Evolutionary conservation across 768 basidiomycete species (phyloP).

Genomic region (Pholiota molesta): DNA sequence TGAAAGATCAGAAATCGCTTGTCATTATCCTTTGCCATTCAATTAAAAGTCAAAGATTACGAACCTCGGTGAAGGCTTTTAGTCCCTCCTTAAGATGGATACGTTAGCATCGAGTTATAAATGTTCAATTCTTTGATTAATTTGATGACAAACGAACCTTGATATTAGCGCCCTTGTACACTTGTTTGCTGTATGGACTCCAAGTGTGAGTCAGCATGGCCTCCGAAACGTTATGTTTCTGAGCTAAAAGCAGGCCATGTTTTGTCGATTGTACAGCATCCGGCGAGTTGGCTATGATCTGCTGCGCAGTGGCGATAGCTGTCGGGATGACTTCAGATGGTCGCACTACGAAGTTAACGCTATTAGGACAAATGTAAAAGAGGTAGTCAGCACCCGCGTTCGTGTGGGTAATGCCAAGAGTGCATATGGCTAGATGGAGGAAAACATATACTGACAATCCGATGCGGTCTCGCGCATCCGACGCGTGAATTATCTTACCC

Average conservation of each 20-base stretch:
- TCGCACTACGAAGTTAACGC: constrained; percentile 75
- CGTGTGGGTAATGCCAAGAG: not conserved
- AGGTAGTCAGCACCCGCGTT: constrained; percentile 10
- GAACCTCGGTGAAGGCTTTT: constrained; percentile 66
- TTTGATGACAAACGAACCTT: constrained; percentile 46
- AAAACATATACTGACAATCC: constrained; percentile 60
- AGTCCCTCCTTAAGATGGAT: constrained; percentile 70
- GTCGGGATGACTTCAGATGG: constrained; percentile 54
- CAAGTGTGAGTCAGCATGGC: constrained; percentile 48
- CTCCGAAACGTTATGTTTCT: constrained; percentile 54
- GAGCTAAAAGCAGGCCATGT: constrained; percentile 60
- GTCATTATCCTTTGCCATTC: not conserved
- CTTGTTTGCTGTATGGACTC: constrained; percentile 50
- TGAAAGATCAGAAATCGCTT: not conserved
- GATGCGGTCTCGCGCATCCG: constrained; percentile 69
- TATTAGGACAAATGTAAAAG: constrained; percentile 27
- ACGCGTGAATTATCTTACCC: constrained; percentile 68
- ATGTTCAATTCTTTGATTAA: not conserved
- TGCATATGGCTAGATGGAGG: not conserved
- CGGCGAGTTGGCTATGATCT: constrained; percentile 69
- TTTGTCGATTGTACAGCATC: constrained; percentile 82
- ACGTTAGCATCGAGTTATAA: constrained; percentile 10
- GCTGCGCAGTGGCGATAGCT: constrained; percentile 63
- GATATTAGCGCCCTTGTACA: constrained; percentile 69
- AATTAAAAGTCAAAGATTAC: constrained; percentile 20